A percentile compares a stretch with the other conserved stretches of the same genome.
Conservation (phyloP, 805 yeast species). For the Dipodascus geniculatus region DNA sequence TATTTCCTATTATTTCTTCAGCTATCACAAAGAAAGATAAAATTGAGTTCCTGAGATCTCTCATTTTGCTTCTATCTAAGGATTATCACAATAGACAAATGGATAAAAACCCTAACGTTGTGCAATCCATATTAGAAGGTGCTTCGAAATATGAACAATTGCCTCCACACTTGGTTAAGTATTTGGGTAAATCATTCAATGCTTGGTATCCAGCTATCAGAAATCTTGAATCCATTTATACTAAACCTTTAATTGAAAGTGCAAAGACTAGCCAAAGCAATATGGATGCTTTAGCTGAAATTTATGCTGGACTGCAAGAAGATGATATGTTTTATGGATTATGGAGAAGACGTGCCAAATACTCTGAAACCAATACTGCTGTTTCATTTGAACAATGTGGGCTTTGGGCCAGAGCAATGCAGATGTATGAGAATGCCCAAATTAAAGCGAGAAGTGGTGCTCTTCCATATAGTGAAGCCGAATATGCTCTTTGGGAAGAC, state of each 20-base stretch:
- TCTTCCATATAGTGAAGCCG: constrained; percentile 89
- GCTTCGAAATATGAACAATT: constrained; percentile 58
- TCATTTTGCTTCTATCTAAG: constrained; percentile 70
- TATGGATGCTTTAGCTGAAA: constrained; percentile 80
- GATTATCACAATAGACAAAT: constrained; percentile 91
- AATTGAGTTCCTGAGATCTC: constrained; percentile 69
- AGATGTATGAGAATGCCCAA: constrained; percentile 91
- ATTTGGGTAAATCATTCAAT: constrained; percentile 73
- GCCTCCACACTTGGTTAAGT: constrained; percentile 90
- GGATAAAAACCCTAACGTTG: constrained; percentile 75
- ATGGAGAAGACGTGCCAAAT: constrained; percentile 95
- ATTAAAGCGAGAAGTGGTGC: constrained; percentile 93
- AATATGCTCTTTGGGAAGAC: constrained; percentile 95
- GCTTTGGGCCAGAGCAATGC: constrained; percentile 87
- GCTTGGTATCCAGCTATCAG: constrained; percentile 87
- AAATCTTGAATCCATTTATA: constrained; percentile 62
- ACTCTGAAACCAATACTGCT: constrained; percentile 85
- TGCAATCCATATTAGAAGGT: constrained; percentile 75
- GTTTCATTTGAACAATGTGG: constrained; percentile 92
- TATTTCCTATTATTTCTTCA: constrained; percentile 72
- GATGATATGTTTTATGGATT: constrained; percentile 96
- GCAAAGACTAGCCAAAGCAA: constrained; percentile 71
- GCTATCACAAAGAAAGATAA: constrained; percentile 71
- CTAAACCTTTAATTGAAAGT: constrained; percentile 51
- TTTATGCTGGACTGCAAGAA: constrained; percentile 80